Base-by-base conservation (phyloP, 768 basidiomycete genomes). In the Trametes gibbosa region DNA sequence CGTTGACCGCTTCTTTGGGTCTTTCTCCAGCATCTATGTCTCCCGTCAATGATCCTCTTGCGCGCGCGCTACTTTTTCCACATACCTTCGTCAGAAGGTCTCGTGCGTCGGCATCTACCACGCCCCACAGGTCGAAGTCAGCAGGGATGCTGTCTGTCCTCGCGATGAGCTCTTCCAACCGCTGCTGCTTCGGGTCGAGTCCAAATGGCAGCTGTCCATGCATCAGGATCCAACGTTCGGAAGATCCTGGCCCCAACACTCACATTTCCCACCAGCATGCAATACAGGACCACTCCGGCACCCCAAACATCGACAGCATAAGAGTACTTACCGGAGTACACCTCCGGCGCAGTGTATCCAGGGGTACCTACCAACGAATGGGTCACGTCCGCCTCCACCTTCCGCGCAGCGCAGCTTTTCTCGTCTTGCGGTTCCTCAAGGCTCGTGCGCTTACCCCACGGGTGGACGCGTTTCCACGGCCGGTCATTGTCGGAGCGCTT, bases 321-420 rank as follows among this genome's bases (percentile, higher is more conserved):
- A 23, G 76, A 76, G 65, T 79, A 79, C 57, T 74, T 73, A 58
- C 77, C 74, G 51, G 74, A 71, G 53, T 73, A 75, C 7, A 80
- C 74, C 62, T 80, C 79, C 6, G 79, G 79, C 14, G 79, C 75
- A 72, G 77, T 75, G 74, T 76, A 80, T 59, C 76, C 77, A 9
- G 77, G 76, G 42, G 78, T 79, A 37, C 79, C 77, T 16, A 63
- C 56, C 39, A 62, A 24, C 32, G 61, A 58, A 56, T 56, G 50
- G 16, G 57, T 59, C 27, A 34, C 32, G 35, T 59, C 56, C 54
- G 19, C 50, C 1, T 46, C 55, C 40, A 21, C 34, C 12, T 52
- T 21, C 27, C 56, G 34, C 25, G 19, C 34, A 17, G 47, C 27
- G 14, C 10, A 24, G 2, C 23, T 46, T 2, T 19, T 24, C 5